These are phyloP conservation scores for Isochrysis galbana DNA, from an alignment of 78 protist species.

Conservation along the genomic window DNA sequence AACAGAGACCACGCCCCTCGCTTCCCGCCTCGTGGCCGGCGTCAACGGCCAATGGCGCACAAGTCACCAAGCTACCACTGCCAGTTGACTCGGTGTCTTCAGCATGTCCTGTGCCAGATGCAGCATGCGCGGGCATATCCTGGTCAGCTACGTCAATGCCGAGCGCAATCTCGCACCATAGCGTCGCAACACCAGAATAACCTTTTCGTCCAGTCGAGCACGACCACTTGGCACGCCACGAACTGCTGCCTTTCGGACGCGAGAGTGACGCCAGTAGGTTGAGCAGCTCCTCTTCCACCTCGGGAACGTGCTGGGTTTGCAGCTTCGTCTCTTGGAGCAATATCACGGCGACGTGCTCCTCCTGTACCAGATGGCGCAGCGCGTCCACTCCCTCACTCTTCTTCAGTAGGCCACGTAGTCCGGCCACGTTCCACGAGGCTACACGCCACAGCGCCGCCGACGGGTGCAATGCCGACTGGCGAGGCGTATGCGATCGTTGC, in stretches of 20 bases:
- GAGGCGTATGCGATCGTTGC: not conserved
- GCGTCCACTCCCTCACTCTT: not conserved
- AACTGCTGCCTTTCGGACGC: too few relatives aligned
- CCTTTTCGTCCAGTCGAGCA: slow-evolving; percentile 1
- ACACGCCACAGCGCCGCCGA: not conserved
- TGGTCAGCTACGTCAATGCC: too few relatives aligned
- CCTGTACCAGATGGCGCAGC: not conserved
- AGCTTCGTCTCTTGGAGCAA: slow-evolving; percentile 24
- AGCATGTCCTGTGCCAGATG: too few relatives aligned
- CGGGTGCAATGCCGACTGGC: not conserved
- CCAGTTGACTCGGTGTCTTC: too few relatives aligned
- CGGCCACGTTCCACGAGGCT: slow-evolving; percentile 21
- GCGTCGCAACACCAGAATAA: not conserved
- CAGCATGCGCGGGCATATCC: too few relatives aligned
- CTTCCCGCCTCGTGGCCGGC: too few relatives aligned
- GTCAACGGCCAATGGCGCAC: too few relatives aligned
- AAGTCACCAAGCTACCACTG: too few relatives aligned
- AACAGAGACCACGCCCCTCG: too few relatives aligned
- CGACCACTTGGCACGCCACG: not conserved
- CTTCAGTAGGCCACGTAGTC: not conserved
- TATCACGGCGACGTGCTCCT: not conserved
- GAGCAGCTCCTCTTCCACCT: not conserved
- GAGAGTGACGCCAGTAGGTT: not conserved
- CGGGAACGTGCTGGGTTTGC: not conserved
- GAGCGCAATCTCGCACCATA: too few relatives aligned